Base-by-base conservation (phyloP, 345 rosid species). In the Aquilaria malaccensis region DNA sequence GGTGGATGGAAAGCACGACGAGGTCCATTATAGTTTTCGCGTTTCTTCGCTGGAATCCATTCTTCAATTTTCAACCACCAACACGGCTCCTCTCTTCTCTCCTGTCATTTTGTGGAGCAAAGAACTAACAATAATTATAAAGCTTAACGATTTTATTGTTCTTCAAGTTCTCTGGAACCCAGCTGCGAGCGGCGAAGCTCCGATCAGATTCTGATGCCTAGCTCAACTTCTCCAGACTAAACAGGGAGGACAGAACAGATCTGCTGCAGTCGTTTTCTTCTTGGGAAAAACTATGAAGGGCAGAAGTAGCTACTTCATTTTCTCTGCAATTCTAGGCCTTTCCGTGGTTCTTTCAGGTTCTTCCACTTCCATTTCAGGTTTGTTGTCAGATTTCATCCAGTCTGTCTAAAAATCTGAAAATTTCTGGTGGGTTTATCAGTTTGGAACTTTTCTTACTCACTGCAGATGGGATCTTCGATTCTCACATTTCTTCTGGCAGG, bases 391-490 rank as follows among this genome's bases (percentile, higher is more conserved):
- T 37, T 37, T 37, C 43, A 37, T 37, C 7, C 43, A 5, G 7
- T 37, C 43, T 37, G 43, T 15, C 22, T 52, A 14, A 43, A 10
- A 46, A 50, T 45, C 13, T 62, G 30, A 29, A 54, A 45, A 32
- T 68, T 22, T 45, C 47, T 62, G 45, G n/a, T 53, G 11, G 43
- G 2, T 13, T 43, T 50, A 55, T 56, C 58, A 22, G 63, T 56
- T 54, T 59, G 75, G 62, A 10, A 37, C 7, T 37, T 37, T 37
- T 37, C 43, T 37, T 37, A 37, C 43, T 9, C 43, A 4, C 4
- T 77, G 60, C 81, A 85, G 90, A 74, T 71, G 65, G 49, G 22
- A 63, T 76, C 66, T 79, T 83, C 12, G 67, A 72, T 65, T 82
- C 78, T 61, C 76, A 65, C 51, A 63, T 60, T 62, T 71, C 64